Evolutionary conservation across 1,284 basidiomycete genomes (phyloP), one percentile per base, ranked within the genome.

Genomic region (Wolfiporia cocos): DNA sequence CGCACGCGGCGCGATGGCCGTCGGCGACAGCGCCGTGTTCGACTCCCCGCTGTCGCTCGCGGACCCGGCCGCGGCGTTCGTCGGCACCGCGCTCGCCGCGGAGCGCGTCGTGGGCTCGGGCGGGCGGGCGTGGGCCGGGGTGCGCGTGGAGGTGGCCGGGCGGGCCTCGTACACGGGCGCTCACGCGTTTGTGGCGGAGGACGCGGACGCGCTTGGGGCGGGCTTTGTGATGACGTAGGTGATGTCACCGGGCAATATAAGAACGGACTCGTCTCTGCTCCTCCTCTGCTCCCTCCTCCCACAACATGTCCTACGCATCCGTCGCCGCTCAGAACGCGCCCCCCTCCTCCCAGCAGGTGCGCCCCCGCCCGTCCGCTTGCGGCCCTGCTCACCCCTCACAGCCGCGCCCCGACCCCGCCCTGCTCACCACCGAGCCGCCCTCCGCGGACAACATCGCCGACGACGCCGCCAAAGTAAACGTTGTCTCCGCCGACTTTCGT

Each of bases 231-330:
- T 35, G 20, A 34, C 22, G 36, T 23, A 19, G 28, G 32, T 37
- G 44, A 47, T 46, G 45, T 46, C 37, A 41, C 41, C 49, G 47
- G 26, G 46, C 45, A 47, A 47, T 55, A 46, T 52, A 55, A 5
- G 30, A 10, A 24, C 39, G 15, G 12, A 23, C 26, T 28, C 34
- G 22, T 28, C 17, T 23, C 15, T 29, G 20, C 23, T 31, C 29
- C 10, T 29, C 30, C 32, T 4, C 19, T 29, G 22, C n/a, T 26
- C 18, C 34, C 24, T 32, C 33, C 26, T 18, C 30, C n/a, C 24
- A 19, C 26, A 53, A 50, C 58, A 82, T 81, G 76, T 79, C 79
- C 46, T 86, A 86, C 72, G 83, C 83, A 14, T 65, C 71, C 18
- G 74, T 80, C 51, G 71, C 80, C 41, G 72, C 77, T 17, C 65